These are phyloP conservation scores for Fraxinus dipetala DNA, from an alignment of 305 asterid genomes.

Conservation along the genomic window DNA sequence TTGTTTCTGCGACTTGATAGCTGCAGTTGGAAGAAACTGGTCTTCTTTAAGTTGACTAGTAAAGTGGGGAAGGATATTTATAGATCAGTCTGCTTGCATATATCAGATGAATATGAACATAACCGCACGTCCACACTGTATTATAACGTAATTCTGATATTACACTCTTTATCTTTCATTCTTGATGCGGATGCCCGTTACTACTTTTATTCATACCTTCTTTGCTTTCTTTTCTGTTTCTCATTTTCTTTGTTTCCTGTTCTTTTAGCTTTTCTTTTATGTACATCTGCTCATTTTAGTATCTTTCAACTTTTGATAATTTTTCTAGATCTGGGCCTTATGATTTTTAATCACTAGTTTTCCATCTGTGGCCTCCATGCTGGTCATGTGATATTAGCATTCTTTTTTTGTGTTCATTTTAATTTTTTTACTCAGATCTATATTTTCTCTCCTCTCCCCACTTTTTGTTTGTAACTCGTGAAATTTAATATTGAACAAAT, in stretches of 20 bases:
- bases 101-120: background rate
- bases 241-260: background rate
- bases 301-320: background rate
- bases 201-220: background rate
- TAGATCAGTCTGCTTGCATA: background rate
- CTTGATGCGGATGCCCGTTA: background rate
- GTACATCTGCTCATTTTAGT: background rate
- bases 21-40: background rate
- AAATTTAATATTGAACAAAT: slow-evolving; percentile 5
- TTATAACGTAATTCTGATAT: background rate
- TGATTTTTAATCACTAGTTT: background rate
- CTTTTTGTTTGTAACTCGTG: background rate
- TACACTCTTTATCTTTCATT: background rate
- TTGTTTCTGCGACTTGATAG: background rate
- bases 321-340: background rate
- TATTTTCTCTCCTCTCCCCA: background rate
- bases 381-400: background rate
- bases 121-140: background rate
- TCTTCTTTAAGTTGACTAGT: background rate
- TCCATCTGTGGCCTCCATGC: background rate
- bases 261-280: background rate
- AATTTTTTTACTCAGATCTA: background rate
- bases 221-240: background rate
- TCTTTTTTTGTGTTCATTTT: background rate
- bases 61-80: background rate